phyloP scores from a whole-genome alignment of 768 basidiomycete species.

The Leucosporidium yakuticum region DNA sequence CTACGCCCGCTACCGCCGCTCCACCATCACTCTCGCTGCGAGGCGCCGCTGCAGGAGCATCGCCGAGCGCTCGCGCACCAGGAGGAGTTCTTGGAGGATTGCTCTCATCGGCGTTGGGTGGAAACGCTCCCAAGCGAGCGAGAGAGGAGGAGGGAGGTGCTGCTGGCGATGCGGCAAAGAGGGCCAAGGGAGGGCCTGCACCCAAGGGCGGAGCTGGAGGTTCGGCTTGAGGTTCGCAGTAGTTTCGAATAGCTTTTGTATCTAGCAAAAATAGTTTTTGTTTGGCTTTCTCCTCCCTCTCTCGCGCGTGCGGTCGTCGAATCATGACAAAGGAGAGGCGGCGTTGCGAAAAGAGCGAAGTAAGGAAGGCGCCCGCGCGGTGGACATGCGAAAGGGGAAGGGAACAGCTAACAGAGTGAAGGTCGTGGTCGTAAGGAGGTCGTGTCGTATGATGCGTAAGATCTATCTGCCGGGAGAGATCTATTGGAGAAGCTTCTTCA shows the following conservation, averaged over 20 bases:
- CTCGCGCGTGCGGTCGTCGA: not conserved
- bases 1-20: not conserved
- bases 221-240: not conserved
- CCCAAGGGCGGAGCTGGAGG: not conserved
- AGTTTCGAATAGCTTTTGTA: not conserved
- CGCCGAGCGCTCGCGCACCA: not conserved
- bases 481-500: not conserved
- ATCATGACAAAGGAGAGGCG: slow-evolving; percentile 30
- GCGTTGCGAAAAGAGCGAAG: slow-evolving; percentile 51
- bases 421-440: slow-evolving; percentile 54
- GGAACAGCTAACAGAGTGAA: slow-evolving; percentile 51
- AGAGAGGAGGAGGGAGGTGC: slow-evolving; percentile 28
- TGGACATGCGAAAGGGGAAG: slow-evolving; percentile 51
- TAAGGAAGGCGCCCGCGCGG: slow-evolving; percentile 58
- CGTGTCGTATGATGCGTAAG: slow-evolving; percentile 47
- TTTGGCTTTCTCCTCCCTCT: not conserved
- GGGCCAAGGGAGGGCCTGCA: not conserved
- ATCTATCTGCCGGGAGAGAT: not conserved
- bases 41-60: slow-evolving; percentile 3
- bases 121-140: slow-evolving; percentile 24
- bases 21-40: not conserved
- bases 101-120: not conserved
- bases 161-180: slow-evolving; percentile 14
- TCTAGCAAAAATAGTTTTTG: not conserved
- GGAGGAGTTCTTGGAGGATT: slow-evolving; percentile 19